phyloP scores from a whole-genome alignment of 257 asterid species.

The Petunia axillaris region DNA sequence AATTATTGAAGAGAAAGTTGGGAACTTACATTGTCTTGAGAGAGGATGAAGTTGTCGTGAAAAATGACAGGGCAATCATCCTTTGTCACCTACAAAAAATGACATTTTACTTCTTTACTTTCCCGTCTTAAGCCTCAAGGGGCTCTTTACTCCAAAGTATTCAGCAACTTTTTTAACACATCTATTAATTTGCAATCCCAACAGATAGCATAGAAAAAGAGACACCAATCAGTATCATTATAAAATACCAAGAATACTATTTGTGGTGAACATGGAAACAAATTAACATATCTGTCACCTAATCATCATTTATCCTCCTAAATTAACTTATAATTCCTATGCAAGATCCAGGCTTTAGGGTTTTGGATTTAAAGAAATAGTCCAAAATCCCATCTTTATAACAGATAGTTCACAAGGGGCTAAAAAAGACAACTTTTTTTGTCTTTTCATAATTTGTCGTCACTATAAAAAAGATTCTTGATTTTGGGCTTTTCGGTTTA shows the following conservation, averaged over 20 bases:
- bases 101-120: constrained; percentile 45
- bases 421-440: background rate
- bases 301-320: background rate
- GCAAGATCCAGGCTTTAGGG: background rate
- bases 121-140: constrained; percentile 40
- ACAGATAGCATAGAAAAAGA: background rate
- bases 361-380: background rate
- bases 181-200: constrained; percentile 33
- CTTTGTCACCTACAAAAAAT: constrained; percentile 79
- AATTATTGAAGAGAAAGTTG: background rate
- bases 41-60: constrained; percentile 89
- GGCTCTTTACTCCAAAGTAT: constrained; percentile 47
- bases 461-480: background rate
- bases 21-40: constrained; percentile 64
- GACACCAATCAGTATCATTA: constrained; percentile 47
- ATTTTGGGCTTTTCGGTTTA: background rate
- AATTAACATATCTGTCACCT: background rate
- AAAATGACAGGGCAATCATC: constrained; percentile 92
- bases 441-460: background rate
- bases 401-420: background rate
- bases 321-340: background rate
- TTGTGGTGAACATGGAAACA: background rate
- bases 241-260: background rate
- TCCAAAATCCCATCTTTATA: background rate
- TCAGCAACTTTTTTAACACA: constrained; percentile 32